These are phyloP conservation scores for Avena eriantha DNA, from an alignment of 176 grass and related monocot genomes.

Conservation along the genomic window DNA sequence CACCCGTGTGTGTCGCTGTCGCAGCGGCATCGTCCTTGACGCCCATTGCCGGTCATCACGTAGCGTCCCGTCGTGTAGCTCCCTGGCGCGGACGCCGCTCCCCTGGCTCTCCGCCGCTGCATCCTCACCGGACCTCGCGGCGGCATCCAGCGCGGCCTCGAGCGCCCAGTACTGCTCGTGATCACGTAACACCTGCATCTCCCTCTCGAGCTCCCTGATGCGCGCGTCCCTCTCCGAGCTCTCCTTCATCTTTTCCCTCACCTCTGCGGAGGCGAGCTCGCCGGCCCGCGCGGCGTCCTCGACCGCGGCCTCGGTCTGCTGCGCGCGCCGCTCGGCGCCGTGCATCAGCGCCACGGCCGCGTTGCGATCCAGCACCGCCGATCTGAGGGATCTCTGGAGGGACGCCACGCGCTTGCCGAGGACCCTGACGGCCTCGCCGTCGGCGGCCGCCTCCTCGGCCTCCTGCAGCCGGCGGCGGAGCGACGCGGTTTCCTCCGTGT, in stretches of 20 bases:
- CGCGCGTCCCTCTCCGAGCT: too few species aligned
- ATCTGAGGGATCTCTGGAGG: neutral
- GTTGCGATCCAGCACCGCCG: neutral
- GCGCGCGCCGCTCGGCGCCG: neutral
- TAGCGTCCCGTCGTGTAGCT: neutral
- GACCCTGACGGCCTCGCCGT: neutral
- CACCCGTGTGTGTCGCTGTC: neutral
- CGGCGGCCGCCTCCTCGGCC: neutral
- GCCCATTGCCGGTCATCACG: neutral
- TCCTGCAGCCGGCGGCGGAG: neutral
- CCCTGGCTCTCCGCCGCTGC: neutral
- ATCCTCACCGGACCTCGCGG: neutral
- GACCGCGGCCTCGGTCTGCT: neutral
- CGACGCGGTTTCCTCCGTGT: neutral
- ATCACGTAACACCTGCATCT: neutral
- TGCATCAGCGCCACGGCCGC: too few species aligned
- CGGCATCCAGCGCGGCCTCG: neutral
- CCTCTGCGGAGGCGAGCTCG: neutral
- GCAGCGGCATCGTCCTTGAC: neutral
- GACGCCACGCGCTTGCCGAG: neutral
- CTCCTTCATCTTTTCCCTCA: neutral
- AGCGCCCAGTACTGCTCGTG: neutral
- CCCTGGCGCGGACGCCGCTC: neutral
- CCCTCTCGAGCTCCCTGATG: neutral
- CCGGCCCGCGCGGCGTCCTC: neutral